Percentiles rank a stretch among this genome's conserved stretches.
phyloP scores from a whole-genome alignment of 2,329 filamentous ascomycete species.

The Verticillium dahliae region DNA sequence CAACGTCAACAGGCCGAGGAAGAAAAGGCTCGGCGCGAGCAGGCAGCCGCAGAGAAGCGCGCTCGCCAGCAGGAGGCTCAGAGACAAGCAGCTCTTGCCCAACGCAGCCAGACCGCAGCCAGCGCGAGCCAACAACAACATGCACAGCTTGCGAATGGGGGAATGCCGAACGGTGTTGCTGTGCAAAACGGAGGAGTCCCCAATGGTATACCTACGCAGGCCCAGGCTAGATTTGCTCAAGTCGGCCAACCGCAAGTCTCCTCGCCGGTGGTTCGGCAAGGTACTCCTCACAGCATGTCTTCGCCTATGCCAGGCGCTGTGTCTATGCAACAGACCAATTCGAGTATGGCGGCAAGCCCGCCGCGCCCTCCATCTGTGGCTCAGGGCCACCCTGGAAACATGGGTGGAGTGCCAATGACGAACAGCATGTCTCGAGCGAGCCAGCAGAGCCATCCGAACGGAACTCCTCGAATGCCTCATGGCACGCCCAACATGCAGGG shows the following conservation, averaged over 20 bases:
- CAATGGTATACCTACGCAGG: conserved; percentile 34
- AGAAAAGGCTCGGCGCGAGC: conserved; percentile 32
- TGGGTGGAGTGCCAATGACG: conserved; percentile 47
- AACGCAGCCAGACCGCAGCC: conserved; percentile 16
- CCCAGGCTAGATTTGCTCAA: conserved; percentile 44
- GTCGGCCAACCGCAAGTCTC: conserved; percentile 58
- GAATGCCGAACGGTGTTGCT: conserved; percentile 29
- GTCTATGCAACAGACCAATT: conserved; percentile 59
- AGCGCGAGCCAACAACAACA: conserved; percentile 16
- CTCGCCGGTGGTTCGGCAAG: conserved; percentile 60
- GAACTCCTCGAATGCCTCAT: conserved; percentile 56
- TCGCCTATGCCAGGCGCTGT: conserved; percentile 58
- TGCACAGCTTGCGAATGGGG: conserved; percentile 16
- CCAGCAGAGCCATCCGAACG: conserved; percentile 58
- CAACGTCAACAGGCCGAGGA: conserved; percentile 40
- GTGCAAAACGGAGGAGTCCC: conserved; percentile 25
- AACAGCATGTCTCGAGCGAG: conserved; percentile 60
- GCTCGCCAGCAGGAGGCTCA: conserved; percentile 17
- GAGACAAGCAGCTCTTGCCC: conserved; percentile 10
- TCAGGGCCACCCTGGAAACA: conserved; percentile 48
- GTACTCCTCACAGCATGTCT: conserved; percentile 58
- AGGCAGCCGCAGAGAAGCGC: conserved; percentile 18
- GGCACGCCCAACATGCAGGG: conserved; percentile 57
- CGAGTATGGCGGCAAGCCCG: conserved; percentile 63
- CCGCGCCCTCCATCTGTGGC: conserved; percentile 60